These are phyloP conservation scores for Kokia cookei DNA, from an alignment of 441 rosid genomes.

Conservation along the genomic window DNA sequence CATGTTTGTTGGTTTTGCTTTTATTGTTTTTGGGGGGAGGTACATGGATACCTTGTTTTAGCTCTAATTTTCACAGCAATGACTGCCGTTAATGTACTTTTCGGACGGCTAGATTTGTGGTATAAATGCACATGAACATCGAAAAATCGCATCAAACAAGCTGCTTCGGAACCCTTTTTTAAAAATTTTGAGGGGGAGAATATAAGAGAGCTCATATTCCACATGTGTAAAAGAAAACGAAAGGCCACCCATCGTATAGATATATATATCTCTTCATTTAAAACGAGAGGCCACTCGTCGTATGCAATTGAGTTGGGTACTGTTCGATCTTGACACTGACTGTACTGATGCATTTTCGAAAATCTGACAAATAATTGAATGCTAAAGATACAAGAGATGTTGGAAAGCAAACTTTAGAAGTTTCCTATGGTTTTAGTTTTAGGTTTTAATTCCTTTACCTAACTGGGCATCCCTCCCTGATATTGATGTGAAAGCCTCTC, in stretches of 20 bases:
- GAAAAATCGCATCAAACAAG: not conserved
- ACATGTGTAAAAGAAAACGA: not conserved
- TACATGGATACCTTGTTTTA: not conserved
- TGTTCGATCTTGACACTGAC: not conserved
- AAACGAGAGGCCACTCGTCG: not conserved
- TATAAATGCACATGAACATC: constrained; percentile 11
- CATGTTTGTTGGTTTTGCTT: not conserved
- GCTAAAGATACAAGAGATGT: not conserved
- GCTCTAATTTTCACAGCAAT: not conserved
- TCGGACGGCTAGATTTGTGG: constrained; percentile 7
- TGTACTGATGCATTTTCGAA: no score
- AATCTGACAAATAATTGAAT: not conserved
- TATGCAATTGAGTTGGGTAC: no score
- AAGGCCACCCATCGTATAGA: no score
- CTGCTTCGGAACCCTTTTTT: not conserved
- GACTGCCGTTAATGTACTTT: not conserved
- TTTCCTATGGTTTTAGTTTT: not conserved
- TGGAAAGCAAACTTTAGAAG: not conserved
- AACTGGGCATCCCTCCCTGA: not conserved
- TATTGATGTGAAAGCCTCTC: not conserved
- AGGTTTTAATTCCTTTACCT: not conserved
- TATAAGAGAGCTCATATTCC: no score
- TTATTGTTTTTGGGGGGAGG: not conserved
- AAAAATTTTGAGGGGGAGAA: no score
- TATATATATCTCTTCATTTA: not conserved